These are phyloP conservation scores for Phytophthora pini DNA, from an alignment of 352 stramenopile species.

Conservation along the genomic window DNA sequence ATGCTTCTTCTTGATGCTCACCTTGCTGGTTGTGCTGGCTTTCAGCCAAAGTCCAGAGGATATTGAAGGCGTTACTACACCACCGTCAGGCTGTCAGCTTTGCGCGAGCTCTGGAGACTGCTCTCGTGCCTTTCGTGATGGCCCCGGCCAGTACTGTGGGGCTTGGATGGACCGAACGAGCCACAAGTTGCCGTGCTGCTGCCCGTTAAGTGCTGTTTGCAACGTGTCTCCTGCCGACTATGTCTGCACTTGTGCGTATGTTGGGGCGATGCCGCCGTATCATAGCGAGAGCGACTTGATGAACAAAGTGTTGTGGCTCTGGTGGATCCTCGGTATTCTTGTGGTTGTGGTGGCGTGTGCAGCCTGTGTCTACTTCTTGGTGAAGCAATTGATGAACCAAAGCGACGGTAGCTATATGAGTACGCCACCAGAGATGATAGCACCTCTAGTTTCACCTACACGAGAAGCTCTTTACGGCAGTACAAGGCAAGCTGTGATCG, in stretches of 20 bases:
- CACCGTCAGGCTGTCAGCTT: constrained; percentile 28
- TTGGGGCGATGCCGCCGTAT: constrained; percentile 19
- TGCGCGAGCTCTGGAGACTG: constrained; percentile 29
- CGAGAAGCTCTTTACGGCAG: constrained; percentile 17
- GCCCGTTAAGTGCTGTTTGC: constrained; percentile 29
- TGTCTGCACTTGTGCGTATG: constrained; percentile 30
- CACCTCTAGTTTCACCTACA: constrained; percentile 14
- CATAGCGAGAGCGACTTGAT: constrained; percentile 24
- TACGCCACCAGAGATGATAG: neutral
- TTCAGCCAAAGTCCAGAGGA: constrained; percentile 4
- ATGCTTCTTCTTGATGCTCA: constrained; percentile 1
- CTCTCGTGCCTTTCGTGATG: constrained; percentile 28
- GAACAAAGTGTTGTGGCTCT: constrained; percentile 24
- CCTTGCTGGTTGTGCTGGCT: neutral
- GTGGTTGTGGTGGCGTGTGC: constrained; percentile 1
- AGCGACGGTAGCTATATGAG: neutral
- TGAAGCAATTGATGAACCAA: constrained; percentile 11
- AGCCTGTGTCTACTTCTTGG: constrained; percentile 9
- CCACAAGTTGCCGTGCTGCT: constrained; percentile 31
- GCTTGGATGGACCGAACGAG: constrained; percentile 28
- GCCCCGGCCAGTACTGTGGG: constrained; percentile 26
- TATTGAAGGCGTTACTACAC: constrained; percentile 15
- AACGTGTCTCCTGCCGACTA: constrained; percentile 29
- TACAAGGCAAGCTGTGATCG: neutral
- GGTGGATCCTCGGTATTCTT: constrained; percentile 15